A percentile compares a stretch with the other conserved stretches of the same genome.
These are phyloP conservation scores for Fraxinus angustifolia DNA, from an alignment of 305 asterid genomes.

Conservation along the genomic window DNA sequence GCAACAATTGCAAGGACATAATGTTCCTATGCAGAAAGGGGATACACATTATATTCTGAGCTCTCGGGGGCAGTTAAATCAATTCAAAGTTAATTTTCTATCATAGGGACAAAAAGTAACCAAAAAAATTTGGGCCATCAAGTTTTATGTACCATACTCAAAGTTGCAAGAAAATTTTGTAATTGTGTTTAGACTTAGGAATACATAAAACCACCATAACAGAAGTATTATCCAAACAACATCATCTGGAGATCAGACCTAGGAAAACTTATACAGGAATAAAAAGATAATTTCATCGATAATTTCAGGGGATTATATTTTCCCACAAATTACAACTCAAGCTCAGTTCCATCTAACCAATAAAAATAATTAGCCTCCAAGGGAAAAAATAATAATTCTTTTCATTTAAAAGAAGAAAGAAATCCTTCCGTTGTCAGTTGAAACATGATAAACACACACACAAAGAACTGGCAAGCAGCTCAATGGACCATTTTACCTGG, in stretches of 20 bases:
- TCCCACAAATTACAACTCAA: conserved; percentile 16
- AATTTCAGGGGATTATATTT: neutral
- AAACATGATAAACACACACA: conserved; percentile 14
- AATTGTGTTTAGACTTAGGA: neutral
- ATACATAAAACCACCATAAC: conserved; percentile 15
- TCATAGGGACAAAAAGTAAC: neutral
- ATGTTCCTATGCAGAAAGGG: neutral
- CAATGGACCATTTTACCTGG: conserved; percentile 67
- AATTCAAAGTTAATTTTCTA: neutral
- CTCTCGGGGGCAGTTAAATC: neutral
- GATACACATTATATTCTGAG: conserved; percentile 2
- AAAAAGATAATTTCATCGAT: neutral
- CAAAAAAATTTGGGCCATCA: neutral
- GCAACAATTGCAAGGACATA: neutral
- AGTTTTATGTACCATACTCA: neutral
- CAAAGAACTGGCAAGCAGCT: conserved; percentile 19
- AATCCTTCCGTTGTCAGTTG: neutral
- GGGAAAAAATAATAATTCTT: neutral
- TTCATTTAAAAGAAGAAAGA: neutral
- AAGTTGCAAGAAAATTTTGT: neutral
- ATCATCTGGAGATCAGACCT: conserved; percentile 3
- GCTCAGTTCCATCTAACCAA: conserved; percentile 20
- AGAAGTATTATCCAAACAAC: conserved; percentile 1
- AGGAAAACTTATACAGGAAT: conserved; percentile 1
- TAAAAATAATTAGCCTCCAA: conserved; percentile 12